Conservation (phyloP, 768 basidiomycete genomes). For the Amylocystis lapponica region DNA sequence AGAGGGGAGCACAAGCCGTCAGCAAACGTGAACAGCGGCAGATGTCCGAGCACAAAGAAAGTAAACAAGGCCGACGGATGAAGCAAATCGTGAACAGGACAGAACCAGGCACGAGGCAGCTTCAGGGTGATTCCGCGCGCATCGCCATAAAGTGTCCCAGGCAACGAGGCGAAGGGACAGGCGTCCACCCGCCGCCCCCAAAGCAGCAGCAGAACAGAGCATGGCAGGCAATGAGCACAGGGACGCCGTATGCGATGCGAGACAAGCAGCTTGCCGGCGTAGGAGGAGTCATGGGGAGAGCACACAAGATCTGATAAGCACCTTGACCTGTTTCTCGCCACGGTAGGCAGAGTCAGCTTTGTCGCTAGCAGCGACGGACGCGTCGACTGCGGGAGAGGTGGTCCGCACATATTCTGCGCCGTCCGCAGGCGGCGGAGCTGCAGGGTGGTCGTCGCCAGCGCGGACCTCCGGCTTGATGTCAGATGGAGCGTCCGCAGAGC, state of each 20-base stretch:
- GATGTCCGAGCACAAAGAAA: not conserved
- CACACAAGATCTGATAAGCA: constrained; percentile 28
- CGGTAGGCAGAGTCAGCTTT: constrained; percentile 15
- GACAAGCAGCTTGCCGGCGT: constrained; percentile 1
- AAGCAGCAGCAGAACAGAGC: not conserved
- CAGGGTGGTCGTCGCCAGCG: constrained; percentile 18
- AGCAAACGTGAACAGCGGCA: constrained; percentile 5
- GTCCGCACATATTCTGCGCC: constrained; percentile 13
- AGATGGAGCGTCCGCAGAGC: constrained; percentile 11
- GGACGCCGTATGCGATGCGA: not conserved
- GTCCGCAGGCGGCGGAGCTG: constrained; percentile 10
- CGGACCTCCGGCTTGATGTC: constrained; percentile 14
- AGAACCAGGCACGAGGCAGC: too few relatives aligned
- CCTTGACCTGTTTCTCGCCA: constrained; percentile 29
- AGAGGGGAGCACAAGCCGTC: constrained; percentile 12
- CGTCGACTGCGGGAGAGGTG: constrained; percentile 9
- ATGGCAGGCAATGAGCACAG: not conserved
- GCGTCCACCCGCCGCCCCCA: not conserved
- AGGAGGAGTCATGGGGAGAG: constrained; percentile 43
- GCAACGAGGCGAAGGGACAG: not conserved
- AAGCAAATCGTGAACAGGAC: too few relatives aligned
- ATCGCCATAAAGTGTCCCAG: too few relatives aligned
- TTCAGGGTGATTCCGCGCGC: too few relatives aligned
- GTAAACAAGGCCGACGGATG: too few relatives aligned
- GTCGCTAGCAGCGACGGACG: constrained; percentile 6